Conservation (phyloP, 176 grass and related monocot species). For the Luzula sylvatica region DNA sequence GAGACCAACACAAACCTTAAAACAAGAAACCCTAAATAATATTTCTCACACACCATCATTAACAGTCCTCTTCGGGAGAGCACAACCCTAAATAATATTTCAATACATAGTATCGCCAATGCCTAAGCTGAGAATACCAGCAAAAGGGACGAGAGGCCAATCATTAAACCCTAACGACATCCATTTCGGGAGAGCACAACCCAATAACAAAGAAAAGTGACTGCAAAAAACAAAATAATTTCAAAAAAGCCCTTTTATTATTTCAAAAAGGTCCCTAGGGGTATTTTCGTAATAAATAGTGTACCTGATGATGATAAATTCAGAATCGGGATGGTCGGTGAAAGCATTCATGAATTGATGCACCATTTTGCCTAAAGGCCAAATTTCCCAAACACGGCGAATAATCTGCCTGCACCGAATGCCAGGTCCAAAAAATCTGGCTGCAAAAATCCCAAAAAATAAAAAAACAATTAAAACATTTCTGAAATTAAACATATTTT, state of each 20-base stretch:
- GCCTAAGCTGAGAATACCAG: too few species aligned
- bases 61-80: constrained; percentile 49
- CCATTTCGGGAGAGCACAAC: constrained; percentile 95
- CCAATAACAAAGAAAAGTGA: constrained; percentile 84
- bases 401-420: constrained; percentile 85
- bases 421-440: constrained; percentile 86
- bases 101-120: too few species aligned
- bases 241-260: too few species aligned
- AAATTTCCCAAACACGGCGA: constrained; percentile 63
- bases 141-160: constrained; percentile 68
- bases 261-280: too few species aligned
- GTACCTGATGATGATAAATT: too few species aligned
- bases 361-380: constrained; percentile 63
- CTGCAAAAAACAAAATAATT: too few species aligned
- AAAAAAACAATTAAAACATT: constrained; percentile 9
- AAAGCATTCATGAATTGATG: constrained; percentile 97
- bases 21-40: not conserved
- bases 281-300: too few species aligned
- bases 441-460: constrained; percentile 39
- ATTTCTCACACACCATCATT: constrained; percentile 37
- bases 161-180: constrained; percentile 88
- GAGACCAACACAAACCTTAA: too few species aligned
- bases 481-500: too few species aligned
- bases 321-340: too few species aligned
- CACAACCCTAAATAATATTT: too few species aligned